Evolutionary conservation across 805 yeast genomes (phyloP).

Genomic region (Kockiozyma suomiensis): DNA sequence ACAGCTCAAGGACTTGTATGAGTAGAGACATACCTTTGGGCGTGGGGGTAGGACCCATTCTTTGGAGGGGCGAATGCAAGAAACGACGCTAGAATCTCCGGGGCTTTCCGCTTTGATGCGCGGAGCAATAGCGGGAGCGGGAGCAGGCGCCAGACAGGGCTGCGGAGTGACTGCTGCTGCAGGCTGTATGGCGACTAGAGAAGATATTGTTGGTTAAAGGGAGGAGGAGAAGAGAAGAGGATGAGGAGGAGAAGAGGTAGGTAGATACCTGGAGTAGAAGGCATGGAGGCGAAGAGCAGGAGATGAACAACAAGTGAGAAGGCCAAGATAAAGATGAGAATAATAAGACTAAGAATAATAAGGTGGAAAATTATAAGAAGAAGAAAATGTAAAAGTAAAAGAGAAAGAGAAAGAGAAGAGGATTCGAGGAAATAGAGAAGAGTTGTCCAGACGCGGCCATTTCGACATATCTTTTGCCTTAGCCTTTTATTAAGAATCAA

Average conservation of each 20-base stretch:
- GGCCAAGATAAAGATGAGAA: too few relatives aligned
- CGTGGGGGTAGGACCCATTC: constrained; percentile 86
- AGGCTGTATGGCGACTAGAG: constrained; percentile 28
- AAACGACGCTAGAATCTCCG: constrained; percentile 2
- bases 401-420: background rate
- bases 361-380: background rate
- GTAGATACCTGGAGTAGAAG: constrained; percentile 27
- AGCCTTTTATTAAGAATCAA: too few relatives aligned
- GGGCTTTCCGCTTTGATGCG: constrained; percentile 23
- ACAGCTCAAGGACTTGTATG: too few relatives aligned
- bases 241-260: background rate
- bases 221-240: background rate
- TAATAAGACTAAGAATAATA: background rate
- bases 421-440: background rate
- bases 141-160: constrained; percentile 4
- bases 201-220: background rate
- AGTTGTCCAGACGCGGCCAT: background rate
- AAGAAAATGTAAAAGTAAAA: background rate
- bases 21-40: constrained; percentile 51
- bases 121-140: constrained; percentile 29
- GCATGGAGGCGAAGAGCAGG: constrained; percentile 12
- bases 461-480: too few relatives aligned
- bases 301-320: too few relatives aligned
- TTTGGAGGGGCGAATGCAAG: constrained; percentile 56
- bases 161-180: constrained; percentile 5